Evolutionary conservation across 257 asterid species (phyloP).

Genomic region (Solanum virginianum): DNA sequence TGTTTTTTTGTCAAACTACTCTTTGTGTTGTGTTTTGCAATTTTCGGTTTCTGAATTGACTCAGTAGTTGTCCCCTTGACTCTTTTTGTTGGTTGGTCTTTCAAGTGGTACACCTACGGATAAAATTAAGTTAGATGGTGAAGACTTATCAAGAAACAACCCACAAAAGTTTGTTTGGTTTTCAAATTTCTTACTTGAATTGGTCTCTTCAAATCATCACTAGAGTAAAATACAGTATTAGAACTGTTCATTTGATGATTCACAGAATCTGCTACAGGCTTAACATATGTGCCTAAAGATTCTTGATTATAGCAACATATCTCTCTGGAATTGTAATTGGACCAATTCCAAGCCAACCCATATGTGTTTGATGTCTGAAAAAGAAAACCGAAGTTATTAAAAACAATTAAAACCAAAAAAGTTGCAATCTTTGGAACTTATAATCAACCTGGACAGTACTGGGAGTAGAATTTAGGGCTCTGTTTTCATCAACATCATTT

Average conservation of each 20-base stretch:
- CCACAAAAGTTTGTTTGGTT: background rate
- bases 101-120: conserved; percentile 27
- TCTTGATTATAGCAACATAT: background rate
- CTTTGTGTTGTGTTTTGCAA: background rate
- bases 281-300: background rate
- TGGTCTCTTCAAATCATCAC: background rate
- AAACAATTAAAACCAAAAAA: background rate
- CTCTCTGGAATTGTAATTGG: conserved; percentile 2
- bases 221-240: background rate
- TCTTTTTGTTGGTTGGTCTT: conserved; percentile 31
- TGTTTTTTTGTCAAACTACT: background rate
- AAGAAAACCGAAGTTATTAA: background rate
- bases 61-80: background rate
- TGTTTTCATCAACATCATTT: background rate
- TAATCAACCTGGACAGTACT: background rate
- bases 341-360: background rate
- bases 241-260: background rate
- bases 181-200: background rate
- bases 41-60: background rate
- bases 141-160: background rate
- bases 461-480: background rate
- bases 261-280: background rate
- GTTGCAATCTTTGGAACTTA: background rate
- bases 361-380: background rate
- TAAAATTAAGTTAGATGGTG: background rate